Evolutionary conservation across 164 flowering plant genomes (phyloP), one percentile per base, ranked within the genome.

Genomic region (Liriodendron chinense): DNA sequence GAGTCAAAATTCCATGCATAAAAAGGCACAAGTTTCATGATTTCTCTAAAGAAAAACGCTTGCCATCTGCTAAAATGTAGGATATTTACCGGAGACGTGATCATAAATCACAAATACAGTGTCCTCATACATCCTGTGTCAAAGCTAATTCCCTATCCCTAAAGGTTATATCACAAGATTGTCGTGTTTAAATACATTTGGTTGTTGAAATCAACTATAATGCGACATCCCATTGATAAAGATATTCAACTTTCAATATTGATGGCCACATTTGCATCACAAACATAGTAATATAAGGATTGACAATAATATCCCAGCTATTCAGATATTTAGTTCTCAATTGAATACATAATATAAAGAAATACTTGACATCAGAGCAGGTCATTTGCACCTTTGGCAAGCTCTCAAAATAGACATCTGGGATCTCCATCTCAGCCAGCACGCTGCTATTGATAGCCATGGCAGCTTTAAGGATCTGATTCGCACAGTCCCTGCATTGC

Each of bases 401-500:
- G 47, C 74, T 79, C 72, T 88, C 89, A 72, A 92, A 71, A 77
- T 92, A 92, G 9, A 76, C 80, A 43, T 70, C 71, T 7, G 98
- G 98, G 21, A 89, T 83, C 74, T 93, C 96, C 96, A 93, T 91
- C 75, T 92, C 94, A 7, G 90, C 84, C 50, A 93, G 84, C 14
- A 87, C 93, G 71, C 71, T 76, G 67, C 85, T 85, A 71, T 91
- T 93, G 56, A 93, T 91, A 10, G 94, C 88, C 83, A 86, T 79
- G 22, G 94, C 89, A 1, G 97, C 97, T 73, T 91, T 91, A n/a
- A 88, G 84, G n/a, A 93, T 91, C 80, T 93, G 97, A 75, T 83
- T 86, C 12, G 89, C 81, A 75, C 91, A 89, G 25, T 91, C 93
- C 81, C 86, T 84, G 69, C 89, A 83, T 23, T 91, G 90, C 75